Evolutionary conservation across 129 eudicot species (phyloP), one percentile per base, ranked within the genome.

Genomic region (Lactuca sativa): DNA sequence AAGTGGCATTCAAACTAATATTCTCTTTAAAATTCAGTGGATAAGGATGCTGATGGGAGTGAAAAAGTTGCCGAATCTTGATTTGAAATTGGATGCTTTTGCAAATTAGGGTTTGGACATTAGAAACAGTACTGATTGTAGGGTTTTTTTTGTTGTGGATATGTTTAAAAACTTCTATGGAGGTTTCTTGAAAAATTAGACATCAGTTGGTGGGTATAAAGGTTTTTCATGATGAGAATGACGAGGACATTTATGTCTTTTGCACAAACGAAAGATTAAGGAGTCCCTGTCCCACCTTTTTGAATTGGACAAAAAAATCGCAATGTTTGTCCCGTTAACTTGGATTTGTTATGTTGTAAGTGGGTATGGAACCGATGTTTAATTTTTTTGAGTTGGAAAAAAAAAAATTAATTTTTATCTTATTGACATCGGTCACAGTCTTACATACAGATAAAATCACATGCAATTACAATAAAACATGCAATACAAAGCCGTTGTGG

Each of bases 1-100:
- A 43, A 6, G 9, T 8, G 3, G 49, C 9, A 8, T 25, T 18
- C 11, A 53, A 52, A 60, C 74, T 56, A n/a, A 33, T 56, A n/a
- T 0, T 41, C 11, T 77, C 12, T 33, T 58, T 56, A 41, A 8
- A 32, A 56, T 77, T 56, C 73, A 77, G 81, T 67, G 75, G 76
- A 43, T 70, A 57, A 77, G 43, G 48, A 54, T 16, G 76, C 72
- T 30, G 34, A 61, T 15, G 2, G 15, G 53, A 0, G 59, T 9
- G 14, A 25, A 36, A 49, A 67, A 48, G 36, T 61, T 31, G 41
- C 3, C 56, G 30, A 16, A 25, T 61, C 53, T 36, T 43, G 66
- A 37, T 62, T 37, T 38, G 67, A 62, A n/a, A 47, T 62, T 15
- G 51, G 49, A 37, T 61, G 32, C 48, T 61, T 36, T n/a, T 0